Evolutionary conservation across 1,284 basidiomycete species (phyloP), one percentile per base, ranked within the genome.

Genomic region (Fomes fomentarius): DNA sequence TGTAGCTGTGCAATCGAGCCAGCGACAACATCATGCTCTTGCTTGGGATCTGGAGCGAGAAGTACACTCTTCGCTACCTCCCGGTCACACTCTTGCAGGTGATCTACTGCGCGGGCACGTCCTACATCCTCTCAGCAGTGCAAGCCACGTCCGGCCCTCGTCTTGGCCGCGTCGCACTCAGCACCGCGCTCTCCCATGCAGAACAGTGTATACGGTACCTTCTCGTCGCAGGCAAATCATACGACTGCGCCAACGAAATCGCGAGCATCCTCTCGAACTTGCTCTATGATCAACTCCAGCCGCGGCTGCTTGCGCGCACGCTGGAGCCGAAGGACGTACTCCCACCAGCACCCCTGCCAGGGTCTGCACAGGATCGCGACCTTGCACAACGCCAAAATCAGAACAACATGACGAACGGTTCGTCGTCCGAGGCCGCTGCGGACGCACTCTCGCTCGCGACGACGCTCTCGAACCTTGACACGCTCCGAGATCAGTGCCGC

Each of bases 31-130:
- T 87, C 52, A 81, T 89, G 68, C 76, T 82, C 11, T 73, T 88
- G 1, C 71, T 83, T 2, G 74, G 71, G 1, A 78, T 79, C 2
- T 89, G 83, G 81, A 74, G 79, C 41, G 69, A 70, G 9, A 74
- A 82, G 15, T 88, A 87, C 63, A 74, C 76, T 1, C 71, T 89
- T 4, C 83, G 86, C 25, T 86, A 80, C 61, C 74, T 78, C 15
- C 83, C 86, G 0, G 79, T 87, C 40, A 85, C 85, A 5, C 73
- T 85, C 42, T 75, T 85, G 25, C 85, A 89, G 62, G 78, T 81
- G 40, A 74, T 83, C 44, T 90, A 87, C 66, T 79, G 81, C 7
- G 84, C 87, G 0, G 87, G 85, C 15, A 89, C 85, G 0, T 74
- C 85, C 17, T 84, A 78, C 64, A 72, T 87, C 11, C 74, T 86